These are phyloP conservation scores for Acanthamoeba rhysodes DNA, from an alignment of 208 protist species.

Conservation along the genomic window DNA sequence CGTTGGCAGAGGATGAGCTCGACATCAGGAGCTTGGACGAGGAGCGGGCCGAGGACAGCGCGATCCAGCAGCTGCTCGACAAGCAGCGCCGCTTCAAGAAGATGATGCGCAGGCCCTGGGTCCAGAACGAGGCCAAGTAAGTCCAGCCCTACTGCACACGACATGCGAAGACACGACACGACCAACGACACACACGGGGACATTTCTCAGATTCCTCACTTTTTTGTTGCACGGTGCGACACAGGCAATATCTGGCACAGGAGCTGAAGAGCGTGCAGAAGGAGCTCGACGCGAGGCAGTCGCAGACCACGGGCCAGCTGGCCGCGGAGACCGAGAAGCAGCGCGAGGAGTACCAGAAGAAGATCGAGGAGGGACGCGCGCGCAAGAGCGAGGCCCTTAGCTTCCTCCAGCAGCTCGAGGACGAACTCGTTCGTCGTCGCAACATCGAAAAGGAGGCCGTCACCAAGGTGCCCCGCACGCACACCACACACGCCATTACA, in stretches of 20 bases:
- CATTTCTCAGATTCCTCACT: too few relatives aligned
- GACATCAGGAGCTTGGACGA: conserved; percentile 21
- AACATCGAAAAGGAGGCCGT: not conserved
- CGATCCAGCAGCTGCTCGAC: conserved; percentile 6
- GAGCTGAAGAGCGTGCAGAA: not conserved
- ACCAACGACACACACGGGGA: too few relatives aligned
- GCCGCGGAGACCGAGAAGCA: not conserved
- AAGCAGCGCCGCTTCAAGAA: conserved; percentile 35
- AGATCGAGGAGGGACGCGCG: not conserved
- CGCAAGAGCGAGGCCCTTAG: not conserved
- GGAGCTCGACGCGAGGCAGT: not conserved
- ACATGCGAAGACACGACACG: too few relatives aligned
- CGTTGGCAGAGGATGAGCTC: conserved; percentile 6
- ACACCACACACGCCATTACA: not conserved
- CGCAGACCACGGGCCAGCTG: not conserved
- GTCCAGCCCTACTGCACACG: not conserved
- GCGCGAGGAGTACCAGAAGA: not conserved
- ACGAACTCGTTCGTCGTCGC: conserved; percentile 24
- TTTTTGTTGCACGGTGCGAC: too few relatives aligned
- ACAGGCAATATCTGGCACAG: not conserved
- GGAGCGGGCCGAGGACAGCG: conserved; percentile 1
- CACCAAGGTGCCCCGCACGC: not conserved
- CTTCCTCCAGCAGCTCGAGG: conserved; percentile 34
- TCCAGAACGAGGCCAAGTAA: not conserved
- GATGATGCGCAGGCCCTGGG: not conserved